phyloP scores from a whole-genome alignment of 768 basidiomycete species.

The Leccinum barrowsii region DNA sequence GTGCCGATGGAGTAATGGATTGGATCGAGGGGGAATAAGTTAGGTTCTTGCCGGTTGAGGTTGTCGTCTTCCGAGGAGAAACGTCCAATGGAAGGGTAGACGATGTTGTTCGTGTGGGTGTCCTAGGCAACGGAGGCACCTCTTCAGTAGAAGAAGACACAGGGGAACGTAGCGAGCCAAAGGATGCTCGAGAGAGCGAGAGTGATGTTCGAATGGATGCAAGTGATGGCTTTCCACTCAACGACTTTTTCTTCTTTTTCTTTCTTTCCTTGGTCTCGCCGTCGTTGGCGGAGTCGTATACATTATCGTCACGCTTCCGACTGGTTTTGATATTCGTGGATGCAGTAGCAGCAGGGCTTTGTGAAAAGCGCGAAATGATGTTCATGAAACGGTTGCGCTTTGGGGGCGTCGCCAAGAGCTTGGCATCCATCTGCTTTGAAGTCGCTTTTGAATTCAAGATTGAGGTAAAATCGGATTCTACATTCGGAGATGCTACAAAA shows the following conservation, averaged over 20 bases:
- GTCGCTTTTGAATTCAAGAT: slow-evolving; percentile 6
- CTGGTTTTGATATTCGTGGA: background rate
- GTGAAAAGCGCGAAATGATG: slow-evolving; percentile 30
- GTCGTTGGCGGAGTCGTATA: slow-evolving; percentile 21
- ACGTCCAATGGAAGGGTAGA: background rate
- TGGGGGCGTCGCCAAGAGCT: slow-evolving; percentile 19
- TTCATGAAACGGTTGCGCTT: slow-evolving; percentile 31
- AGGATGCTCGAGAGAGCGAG: slow-evolving; percentile 28
- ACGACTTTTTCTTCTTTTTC: slow-evolving; percentile 11
- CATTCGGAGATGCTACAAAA: slow-evolving; percentile 13
- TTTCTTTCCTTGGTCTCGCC: slow-evolving; percentile 18
- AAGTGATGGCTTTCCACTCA: slow-evolving; percentile 29
- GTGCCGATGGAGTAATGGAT: slow-evolving; percentile 27
- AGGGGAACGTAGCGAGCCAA: slow-evolving; percentile 24
- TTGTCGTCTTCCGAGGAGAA: slow-evolving; percentile 1
- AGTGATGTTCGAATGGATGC: slow-evolving; percentile 30
- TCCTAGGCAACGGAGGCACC: slow-evolving; percentile 26
- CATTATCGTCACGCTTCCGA: slow-evolving; percentile 3
- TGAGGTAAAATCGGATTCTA: slow-evolving; percentile 2
- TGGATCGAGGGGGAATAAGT: slow-evolving; percentile 12
- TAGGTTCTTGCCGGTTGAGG: slow-evolving; percentile 14
- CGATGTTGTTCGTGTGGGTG: slow-evolving; percentile 17
- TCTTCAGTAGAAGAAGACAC: slow-evolving; percentile 19
- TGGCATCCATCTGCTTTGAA: slow-evolving; percentile 13
- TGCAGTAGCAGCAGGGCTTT: slow-evolving; percentile 18